Conservation (phyloP, 2,329 filamentous ascomycete species). For the Aspergillus tanneri region DNA sequence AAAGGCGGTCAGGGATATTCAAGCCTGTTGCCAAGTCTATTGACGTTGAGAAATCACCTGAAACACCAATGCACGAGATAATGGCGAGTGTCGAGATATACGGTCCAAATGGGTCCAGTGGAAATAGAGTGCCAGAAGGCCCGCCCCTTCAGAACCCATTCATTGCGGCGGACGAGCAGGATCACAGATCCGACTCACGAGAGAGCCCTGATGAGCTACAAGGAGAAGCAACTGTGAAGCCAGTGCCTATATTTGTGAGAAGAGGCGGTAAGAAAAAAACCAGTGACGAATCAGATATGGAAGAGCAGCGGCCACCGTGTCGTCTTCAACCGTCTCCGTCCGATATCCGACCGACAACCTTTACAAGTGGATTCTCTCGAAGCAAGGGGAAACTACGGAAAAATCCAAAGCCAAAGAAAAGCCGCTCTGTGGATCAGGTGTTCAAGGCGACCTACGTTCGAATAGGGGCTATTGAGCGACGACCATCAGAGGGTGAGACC, state of each 20-base stretch:
- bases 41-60: not conserved
- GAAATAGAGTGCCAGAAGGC: not conserved
- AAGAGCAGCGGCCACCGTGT: slow-evolving; percentile 4
- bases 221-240: slow-evolving; percentile 34
- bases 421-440: not conserved
- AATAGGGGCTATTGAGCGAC: not conserved
- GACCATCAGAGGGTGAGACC: not conserved
- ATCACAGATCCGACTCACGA: slow-evolving; percentile 15
- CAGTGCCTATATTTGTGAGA: slow-evolving; percentile 15
- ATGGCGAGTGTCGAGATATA: slow-evolving; percentile 21
- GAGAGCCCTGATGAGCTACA: slow-evolving; percentile 45
- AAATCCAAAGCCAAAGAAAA: not conserved
- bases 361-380: slow-evolving; percentile 1
- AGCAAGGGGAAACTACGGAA: not conserved
- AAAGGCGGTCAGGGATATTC: slow-evolving; percentile 20
- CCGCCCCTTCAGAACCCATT: no score
- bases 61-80: slow-evolving; percentile 7
- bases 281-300: slow-evolving; percentile 3
- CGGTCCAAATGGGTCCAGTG: not conserved
- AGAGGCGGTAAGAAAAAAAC: slow-evolving; percentile 7
- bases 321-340: slow-evolving; percentile 22
- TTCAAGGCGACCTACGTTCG: not conserved
- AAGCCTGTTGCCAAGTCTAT: not conserved
- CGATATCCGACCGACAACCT: not conserved
- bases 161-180: slow-evolving; percentile 5